Base-by-base conservation (phyloP, 2,329 filamentous ascomycete species). In the Seiridium cupressi region DNA sequence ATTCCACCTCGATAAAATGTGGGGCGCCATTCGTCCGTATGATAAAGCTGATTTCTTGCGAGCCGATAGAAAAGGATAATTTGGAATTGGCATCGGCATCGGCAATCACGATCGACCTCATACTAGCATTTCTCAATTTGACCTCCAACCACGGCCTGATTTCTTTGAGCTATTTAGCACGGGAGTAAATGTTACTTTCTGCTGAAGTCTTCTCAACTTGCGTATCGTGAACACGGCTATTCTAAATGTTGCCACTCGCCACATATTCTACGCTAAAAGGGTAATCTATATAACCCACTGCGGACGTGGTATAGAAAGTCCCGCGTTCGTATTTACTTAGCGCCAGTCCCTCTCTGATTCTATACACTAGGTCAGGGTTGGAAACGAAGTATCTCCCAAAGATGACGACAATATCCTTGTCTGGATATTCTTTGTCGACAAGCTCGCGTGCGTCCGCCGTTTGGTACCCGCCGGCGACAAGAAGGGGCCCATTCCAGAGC, bases 261-360 rank as follows among this genome's bases (percentile, higher is more conserved):
- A 60, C 11, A 55, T 59, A 64, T 35, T 68, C 65, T 26, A 62
- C 46, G 54, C 72, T 74, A 51, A 74, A 73, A 1, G 74, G 66
- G 49, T 77, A 77, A 60, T 77, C 76, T 1, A 65, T 71, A 55
- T 77, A 78, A 1, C 76, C 75, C 57, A 71, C 72, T 13, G 57
- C 44, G 31, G 61, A 56, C 3, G 61, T 60, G 1, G 47, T 59
- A 0, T 38, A 75, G 6, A 74, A 74, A 0, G 68, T 69, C 0
- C 60, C 58, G 0, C 72, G 63, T 7, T 72, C 57, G 26, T 73
- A 73, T 0, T 51, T 46, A 13, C 60, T 72, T 0, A 75, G 57
- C 1, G 64, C 60, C 34, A 75, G 5, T 2, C 67, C 68, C 4
- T 70, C 48, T 59, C 65, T 64, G 8, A 74, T 58, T 0, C 71